Evolutionary conservation across 1,284 basidiomycete genomes (phyloP).

Genomic region (Stereum hirsutum): DNA sequence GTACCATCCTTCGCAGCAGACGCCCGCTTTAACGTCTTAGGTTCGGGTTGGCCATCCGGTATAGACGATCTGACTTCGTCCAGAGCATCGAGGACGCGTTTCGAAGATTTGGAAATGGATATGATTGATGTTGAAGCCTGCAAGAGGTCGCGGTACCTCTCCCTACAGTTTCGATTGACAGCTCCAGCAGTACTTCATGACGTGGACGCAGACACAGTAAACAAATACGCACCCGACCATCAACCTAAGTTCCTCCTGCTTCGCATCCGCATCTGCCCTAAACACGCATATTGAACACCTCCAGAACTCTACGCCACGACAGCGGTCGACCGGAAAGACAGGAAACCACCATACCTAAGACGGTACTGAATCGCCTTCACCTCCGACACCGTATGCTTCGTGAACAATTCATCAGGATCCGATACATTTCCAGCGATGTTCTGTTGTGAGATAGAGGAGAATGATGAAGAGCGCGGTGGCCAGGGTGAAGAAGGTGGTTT

Average conservation of each 20-base stretch:
- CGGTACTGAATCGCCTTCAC: constrained; percentile 66
- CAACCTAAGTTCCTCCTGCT: constrained; percentile 83
- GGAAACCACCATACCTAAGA: constrained; percentile 41
- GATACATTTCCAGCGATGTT: constrained; percentile 18
- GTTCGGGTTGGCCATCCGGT: constrained; percentile 34
- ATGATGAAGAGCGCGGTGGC: constrained; percentile 7
- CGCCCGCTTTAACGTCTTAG: constrained; percentile 30
- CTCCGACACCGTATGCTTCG: constrained; percentile 64
- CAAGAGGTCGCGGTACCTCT: constrained; percentile 89
- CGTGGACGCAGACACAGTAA: too few species aligned
- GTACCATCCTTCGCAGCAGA: constrained; percentile 40
- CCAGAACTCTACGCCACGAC: too few species aligned
- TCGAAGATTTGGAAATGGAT: constrained; percentile 58
- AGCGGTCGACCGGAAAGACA: too few species aligned
- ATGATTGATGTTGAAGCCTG: constrained; percentile 88
- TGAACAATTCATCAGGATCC: constrained; percentile 79
- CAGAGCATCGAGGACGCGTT: constrained; percentile 48
- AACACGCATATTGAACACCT: constrained; percentile 3
- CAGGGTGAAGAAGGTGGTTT: constrained; percentile 10
- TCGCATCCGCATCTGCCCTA: constrained; percentile 82
- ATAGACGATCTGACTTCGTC: constrained; percentile 50
- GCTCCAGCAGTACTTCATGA: constrained; percentile 14
- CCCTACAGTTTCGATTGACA: constrained; percentile 58
- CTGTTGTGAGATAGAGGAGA: constrained; percentile 1
- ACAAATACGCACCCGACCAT: constrained; percentile 85